Evolutionary conservation across 2,329 filamentous ascomycete genomes (phyloP).

Genomic region (Leptosphaerulina australis): DNA sequence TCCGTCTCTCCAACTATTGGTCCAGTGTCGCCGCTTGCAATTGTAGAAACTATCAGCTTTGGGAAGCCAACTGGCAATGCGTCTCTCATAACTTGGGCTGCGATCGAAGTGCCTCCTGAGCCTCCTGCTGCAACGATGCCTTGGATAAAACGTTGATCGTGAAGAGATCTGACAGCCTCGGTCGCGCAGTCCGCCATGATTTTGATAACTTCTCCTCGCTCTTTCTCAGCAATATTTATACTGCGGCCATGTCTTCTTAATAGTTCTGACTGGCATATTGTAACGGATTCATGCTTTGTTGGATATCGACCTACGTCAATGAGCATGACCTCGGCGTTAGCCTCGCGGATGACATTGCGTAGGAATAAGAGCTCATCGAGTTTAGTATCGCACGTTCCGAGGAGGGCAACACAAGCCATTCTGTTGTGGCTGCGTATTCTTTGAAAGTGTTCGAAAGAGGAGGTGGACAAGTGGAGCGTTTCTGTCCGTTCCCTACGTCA

Average conservation of each 20-base stretch:
- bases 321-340: conserved; percentile 51
- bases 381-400: conserved; percentile 71
- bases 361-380: conserved; percentile 64
- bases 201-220: conserved; percentile 63
- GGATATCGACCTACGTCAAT: conserved; percentile 62
- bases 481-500: conserved; percentile 2
- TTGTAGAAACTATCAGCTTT: conserved; percentile 72
- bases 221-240: conserved; percentile 47
- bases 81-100: conserved; percentile 65
- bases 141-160: conserved; percentile 52
- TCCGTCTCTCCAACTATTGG: conserved; percentile 71
- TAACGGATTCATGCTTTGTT: conserved; percentile 55
- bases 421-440: background rate
- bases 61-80: conserved; percentile 69
- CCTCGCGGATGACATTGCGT: conserved; percentile 52
- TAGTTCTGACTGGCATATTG: conserved; percentile 53
- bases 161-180: conserved; percentile 51
- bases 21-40: conserved; percentile 69
- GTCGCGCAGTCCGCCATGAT: conserved; percentile 60
- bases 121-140: conserved; percentile 67
- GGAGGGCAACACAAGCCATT: conserved; percentile 54
- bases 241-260: conserved; percentile 40
- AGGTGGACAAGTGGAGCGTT: background rate
- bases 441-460: background rate
- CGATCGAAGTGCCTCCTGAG: conserved; percentile 66